A percentile compares a stretch with the other conserved stretches of the same genome.
Conservation (phyloP, 305 asterid genomes). For the Rubia peregrina region DNA sequence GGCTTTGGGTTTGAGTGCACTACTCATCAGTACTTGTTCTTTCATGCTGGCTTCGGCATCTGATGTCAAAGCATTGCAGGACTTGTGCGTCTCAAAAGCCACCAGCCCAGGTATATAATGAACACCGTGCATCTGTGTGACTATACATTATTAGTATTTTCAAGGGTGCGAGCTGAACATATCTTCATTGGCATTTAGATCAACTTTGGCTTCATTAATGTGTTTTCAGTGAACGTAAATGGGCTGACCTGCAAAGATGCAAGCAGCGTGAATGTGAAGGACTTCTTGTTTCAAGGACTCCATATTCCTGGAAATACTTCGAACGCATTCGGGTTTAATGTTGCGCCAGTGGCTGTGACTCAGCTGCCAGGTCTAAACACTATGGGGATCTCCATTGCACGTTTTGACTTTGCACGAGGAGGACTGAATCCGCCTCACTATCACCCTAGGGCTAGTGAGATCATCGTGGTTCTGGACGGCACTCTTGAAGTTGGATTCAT, state of each 20-base stretch:
- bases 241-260: slow-evolving; percentile 19
- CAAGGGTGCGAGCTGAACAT: too few relatives aligned
- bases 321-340: slow-evolving; percentile 1
- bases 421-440: slow-evolving; percentile 16
- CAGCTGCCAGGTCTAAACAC: slow-evolving; percentile 23
- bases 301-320: slow-evolving; percentile 4
- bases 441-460: slow-evolving; percentile 23
- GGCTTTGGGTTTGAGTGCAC: neutral
- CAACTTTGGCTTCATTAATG: neutral
- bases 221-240: slow-evolving; percentile 9
- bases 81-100: slow-evolving; percentile 6
- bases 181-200: too few relatives aligned
- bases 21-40: slow-evolving; percentile 1
- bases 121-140: too few relatives aligned
- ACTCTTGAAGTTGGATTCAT: slow-evolving; percentile 14
- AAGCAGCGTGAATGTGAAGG: slow-evolving; percentile 11
- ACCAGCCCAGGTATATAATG: neutral
- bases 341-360: neutral
- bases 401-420: slow-evolving; percentile 9
- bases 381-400: slow-evolving; percentile 20
- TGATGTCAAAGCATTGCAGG: slow-evolving; percentile 4
- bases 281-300: slow-evolving; percentile 19
- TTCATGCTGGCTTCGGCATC: neutral
- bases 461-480: slow-evolving; percentile 13
- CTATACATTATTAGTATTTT: too few relatives aligned